phyloP scores from a whole-genome alignment of 192 early-diverging fungal genomes.

The Gaertneriomyces semiglobifer region DNA sequence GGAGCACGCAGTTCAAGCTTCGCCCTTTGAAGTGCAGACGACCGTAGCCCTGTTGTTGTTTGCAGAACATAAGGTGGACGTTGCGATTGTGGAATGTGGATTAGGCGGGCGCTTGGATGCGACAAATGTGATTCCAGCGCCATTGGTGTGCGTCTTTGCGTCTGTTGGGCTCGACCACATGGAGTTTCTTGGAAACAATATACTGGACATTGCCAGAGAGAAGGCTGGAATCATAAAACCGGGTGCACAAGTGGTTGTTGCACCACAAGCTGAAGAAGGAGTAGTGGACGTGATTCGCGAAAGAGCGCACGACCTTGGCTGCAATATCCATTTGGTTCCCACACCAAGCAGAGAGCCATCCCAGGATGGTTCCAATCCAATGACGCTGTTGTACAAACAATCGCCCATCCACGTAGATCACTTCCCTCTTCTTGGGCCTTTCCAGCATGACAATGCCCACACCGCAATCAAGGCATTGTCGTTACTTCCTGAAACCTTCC shows the following conservation, averaged over 20 bases:
- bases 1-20: conserved; percentile 37
- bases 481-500: conserved; percentile 35
- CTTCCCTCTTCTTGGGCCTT: conserved; percentile 65
- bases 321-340: not conserved
- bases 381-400: not conserved
- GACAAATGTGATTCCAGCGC: conserved; percentile 67
- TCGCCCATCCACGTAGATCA: conserved; percentile 17
- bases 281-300: conserved; percentile 23
- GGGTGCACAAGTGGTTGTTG: conserved; percentile 35
- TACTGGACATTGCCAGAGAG: conserved; percentile 67
- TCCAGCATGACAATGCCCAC: conserved; percentile 77
- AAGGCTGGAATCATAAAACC: conserved; percentile 78
- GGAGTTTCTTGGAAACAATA: conserved; percentile 63
- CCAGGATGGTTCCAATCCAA: not conserved
- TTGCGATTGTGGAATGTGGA: conserved; percentile 81
- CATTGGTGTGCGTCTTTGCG: conserved; percentile 57
- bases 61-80: conserved; percentile 52
- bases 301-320: conserved; percentile 5
- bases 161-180: conserved; percentile 74
- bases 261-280: conserved; percentile 50
- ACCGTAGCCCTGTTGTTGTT: conserved; percentile 42
- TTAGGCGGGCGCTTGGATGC: conserved; percentile 78
- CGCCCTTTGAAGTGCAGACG: conserved; percentile 74
- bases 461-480: conserved; percentile 66
- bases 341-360: not conserved